phyloP scores from a whole-genome alignment of 2,329 filamentous ascomycete genomes.

The Aureobasidium mangrovei region DNA sequence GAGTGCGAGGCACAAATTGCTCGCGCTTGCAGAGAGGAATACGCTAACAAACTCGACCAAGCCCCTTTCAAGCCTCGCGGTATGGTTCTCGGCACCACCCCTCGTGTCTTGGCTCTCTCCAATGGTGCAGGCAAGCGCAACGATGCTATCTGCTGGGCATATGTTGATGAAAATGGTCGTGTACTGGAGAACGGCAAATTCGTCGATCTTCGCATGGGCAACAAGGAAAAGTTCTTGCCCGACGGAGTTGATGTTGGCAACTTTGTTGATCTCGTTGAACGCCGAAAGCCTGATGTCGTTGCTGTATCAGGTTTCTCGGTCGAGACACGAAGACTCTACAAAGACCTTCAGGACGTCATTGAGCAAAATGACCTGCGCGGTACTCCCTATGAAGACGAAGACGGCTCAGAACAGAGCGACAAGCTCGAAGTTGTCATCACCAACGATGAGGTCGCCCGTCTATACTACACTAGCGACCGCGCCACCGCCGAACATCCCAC shows the following conservation, averaged over 20 bases:
- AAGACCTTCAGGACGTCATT: constrained; percentile 70
- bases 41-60: constrained; percentile 83
- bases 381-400: constrained; percentile 75
- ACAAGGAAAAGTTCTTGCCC: constrained; percentile 57
- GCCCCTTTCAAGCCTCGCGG: constrained; percentile 93
- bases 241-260: constrained; percentile 56
- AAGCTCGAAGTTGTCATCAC: constrained; percentile 81
- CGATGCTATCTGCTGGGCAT: constrained; percentile 83
- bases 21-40: constrained; percentile 80
- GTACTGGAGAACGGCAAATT: constrained; percentile 86
- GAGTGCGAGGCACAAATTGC: constrained; percentile 90
- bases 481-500: constrained; percentile 73
- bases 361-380: constrained; percentile 68
- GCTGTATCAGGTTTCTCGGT: constrained; percentile 82
- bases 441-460: constrained; percentile 92
- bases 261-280: constrained; percentile 70
- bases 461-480: constrained; percentile 85
- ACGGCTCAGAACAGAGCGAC: constrained; percentile 62
- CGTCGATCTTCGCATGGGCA: constrained; percentile 60
- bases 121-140: constrained; percentile 73
- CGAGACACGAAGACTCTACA: constrained; percentile 75
- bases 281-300: constrained; percentile 80
- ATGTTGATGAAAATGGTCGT: constrained; percentile 84
- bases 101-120: constrained; percentile 77
- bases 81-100: constrained; percentile 78